phyloP scores from a whole-genome alignment of 306 rosid genomes.

The Betula pendula region DNA sequence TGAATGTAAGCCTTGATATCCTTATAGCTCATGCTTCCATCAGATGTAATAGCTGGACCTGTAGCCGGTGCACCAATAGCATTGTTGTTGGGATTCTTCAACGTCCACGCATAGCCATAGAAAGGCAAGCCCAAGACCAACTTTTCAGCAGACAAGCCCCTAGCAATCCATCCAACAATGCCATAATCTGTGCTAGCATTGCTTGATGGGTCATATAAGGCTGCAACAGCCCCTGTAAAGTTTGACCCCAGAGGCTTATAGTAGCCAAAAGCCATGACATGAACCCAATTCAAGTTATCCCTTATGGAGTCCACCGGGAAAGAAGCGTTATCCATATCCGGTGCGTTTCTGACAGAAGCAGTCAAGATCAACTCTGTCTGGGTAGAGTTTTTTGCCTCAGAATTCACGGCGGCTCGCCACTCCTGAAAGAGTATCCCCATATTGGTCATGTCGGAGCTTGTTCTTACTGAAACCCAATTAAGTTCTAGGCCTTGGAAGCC shows the following conservation, averaged over 20 bases:
- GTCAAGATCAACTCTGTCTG: constrained; percentile 31
- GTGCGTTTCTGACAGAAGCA: constrained; percentile 34
- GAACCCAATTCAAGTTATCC: constrained; percentile 32
- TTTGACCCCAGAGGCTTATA: constrained; percentile 14
- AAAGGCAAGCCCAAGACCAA: constrained; percentile 14
- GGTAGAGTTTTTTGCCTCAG: constrained; percentile 29
- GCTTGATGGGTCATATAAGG: constrained; percentile 19
- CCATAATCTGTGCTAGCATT: constrained; percentile 31
- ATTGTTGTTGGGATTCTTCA: constrained; percentile 7
- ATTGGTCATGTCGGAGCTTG: constrained; percentile 29
- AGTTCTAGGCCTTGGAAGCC: constrained; percentile 54
- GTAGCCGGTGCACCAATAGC: too few relatives aligned
- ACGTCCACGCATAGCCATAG: constrained; percentile 9
- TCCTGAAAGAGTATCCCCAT: constrained; percentile 38
- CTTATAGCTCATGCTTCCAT: constrained; percentile 25
- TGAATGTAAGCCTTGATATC: constrained; percentile 14
- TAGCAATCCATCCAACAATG: constrained; percentile 29
- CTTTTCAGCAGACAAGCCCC: constrained; percentile 38
- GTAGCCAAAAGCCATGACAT: constrained; percentile 40
- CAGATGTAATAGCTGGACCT: constrained; percentile 28
- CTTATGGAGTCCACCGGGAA: constrained; percentile 23
- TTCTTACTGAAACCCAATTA: constrained; percentile 33
- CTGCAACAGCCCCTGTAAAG: constrained; percentile 18
- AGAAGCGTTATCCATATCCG: not conserved
- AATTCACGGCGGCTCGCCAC: constrained; percentile 35